A percentile compares a stretch with the other conserved stretches of the same genome.
phyloP scores from a whole-genome alignment of 805 yeast species.

The Saccharomycopsis guyanensis region DNA sequence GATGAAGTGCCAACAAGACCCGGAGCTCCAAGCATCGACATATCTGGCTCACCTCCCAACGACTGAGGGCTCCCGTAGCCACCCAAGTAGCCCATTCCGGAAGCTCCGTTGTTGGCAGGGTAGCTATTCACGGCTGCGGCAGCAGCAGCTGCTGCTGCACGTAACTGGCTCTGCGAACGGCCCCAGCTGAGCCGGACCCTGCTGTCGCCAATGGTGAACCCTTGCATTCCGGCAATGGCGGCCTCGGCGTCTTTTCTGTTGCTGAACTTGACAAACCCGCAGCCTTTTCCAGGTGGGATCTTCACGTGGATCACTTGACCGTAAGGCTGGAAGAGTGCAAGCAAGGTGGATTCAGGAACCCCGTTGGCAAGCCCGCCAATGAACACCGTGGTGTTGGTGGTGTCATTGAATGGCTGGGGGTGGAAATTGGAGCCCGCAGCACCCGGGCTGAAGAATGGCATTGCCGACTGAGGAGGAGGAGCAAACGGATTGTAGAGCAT shows the following conservation, averaged over 20 bases:
- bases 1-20: background rate
- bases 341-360: slow-evolving; percentile 53
- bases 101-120: background rate
- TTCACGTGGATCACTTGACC: slow-evolving; percentile 65
- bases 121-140: background rate
- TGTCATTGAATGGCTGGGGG: slow-evolving; percentile 32
- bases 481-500: slow-evolving; percentile 14
- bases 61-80: no score
- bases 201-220: slow-evolving; percentile 66
- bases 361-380: slow-evolving; percentile 69
- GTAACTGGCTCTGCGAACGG: slow-evolving; percentile 32
- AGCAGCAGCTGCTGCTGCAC: slow-evolving; percentile 22
- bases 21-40: slow-evolving; percentile 1
- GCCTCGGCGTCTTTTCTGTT: slow-evolving; percentile 66
- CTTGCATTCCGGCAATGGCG: slow-evolving; percentile 74
- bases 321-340: slow-evolving; percentile 59
- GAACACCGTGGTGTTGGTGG: slow-evolving; percentile 67
- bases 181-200: slow-evolving; percentile 76
- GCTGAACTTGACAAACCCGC: slow-evolving; percentile 70
- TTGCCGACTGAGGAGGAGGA: slow-evolving; percentile 3
- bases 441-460: slow-evolving; percentile 7
- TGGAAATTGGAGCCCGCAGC: background rate
- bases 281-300: slow-evolving; percentile 72
- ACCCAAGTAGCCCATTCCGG: background rate
- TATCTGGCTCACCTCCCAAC: no score